Percentiles rank a stretch among this genome's conserved stretches.
These are phyloP conservation scores for Suhomyces emberorum DNA, from an alignment of 805 yeast species.

Conservation along the genomic window DNA sequence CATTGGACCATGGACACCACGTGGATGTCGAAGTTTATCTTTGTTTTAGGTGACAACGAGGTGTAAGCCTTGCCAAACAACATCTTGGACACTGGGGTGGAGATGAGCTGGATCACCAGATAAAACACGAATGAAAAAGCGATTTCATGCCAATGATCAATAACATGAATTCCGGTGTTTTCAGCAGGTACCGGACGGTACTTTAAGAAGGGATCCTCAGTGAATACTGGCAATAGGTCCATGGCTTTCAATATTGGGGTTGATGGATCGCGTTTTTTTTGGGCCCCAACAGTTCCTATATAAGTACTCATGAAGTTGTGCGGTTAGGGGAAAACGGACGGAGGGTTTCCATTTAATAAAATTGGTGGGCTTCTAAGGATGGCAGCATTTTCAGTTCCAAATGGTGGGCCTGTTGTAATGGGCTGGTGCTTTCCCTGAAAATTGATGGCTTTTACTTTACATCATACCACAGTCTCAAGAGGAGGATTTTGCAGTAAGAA, in stretches of 20 bases:
- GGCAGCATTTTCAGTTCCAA: too few species aligned
- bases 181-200: conserved; percentile 45
- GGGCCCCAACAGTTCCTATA: too few species aligned
- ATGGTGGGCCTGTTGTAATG: too few species aligned
- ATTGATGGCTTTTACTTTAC: too few species aligned
- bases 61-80: conserved; percentile 57
- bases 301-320: too few species aligned
- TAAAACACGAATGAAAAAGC: conserved; percentile 59
- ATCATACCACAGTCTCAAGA: too few species aligned
- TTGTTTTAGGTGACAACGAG: conserved; percentile 41
- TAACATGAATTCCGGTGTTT: conserved; percentile 28
- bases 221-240: conserved; percentile 20
- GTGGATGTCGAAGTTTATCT: conserved; percentile 84
- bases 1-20: conserved; percentile 86
- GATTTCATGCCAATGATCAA: conserved; percentile 76
- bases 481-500: too few species aligned
- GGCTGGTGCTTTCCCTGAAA: too few species aligned
- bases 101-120: conserved; percentile 46
- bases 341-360: too few species aligned
- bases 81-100: conserved; percentile 49
- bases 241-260: conserved; percentile 2
- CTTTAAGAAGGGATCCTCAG: conserved; percentile 42
- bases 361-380: too few species aligned
- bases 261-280: neutral
- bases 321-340: too few species aligned